Evolutionary conservation across 2,329 filamentous ascomycete genomes (phyloP).

Genomic region (Fusarium oligoseptatum): DNA sequence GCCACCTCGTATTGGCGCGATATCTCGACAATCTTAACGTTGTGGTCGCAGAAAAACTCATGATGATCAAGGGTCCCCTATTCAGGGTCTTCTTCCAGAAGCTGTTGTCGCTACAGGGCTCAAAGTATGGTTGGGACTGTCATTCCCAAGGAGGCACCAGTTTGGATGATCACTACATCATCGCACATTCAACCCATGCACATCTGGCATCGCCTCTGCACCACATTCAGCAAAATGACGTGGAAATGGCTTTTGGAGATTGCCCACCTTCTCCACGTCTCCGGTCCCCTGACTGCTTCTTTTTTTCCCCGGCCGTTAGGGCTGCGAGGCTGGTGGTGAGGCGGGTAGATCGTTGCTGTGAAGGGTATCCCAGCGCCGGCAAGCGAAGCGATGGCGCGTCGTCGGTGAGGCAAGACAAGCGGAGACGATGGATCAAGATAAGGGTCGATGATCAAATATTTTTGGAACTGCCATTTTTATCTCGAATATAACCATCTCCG

Average conservation of each 20-base stretch:
- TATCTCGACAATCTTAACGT: neutral
- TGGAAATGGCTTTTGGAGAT: conserved; percentile 25
- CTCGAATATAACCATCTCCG: conserved; percentile 22
- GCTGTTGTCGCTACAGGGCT: conserved; percentile 31
- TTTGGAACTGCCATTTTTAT: conserved; percentile 41
- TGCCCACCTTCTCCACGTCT: conserved; percentile 32
- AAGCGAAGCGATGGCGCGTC: conserved; percentile 32
- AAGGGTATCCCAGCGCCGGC: conserved; percentile 27
- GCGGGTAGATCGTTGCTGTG: conserved; percentile 37
- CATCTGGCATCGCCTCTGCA: conserved; percentile 27
- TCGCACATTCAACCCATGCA: conserved; percentile 39
- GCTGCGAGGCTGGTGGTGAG: conserved; percentile 30
- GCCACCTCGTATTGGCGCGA: conserved; percentile 15
- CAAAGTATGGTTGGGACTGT: conserved; percentile 29
- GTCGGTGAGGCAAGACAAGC: conserved; percentile 23
- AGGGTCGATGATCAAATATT: conserved; percentile 22
- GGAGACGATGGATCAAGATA: conserved; percentile 18
- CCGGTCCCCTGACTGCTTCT: conserved; percentile 25
- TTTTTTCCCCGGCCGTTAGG: neutral
- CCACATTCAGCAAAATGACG: conserved; percentile 9
- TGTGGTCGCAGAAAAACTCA: neutral
- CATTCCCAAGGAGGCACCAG: conserved; percentile 35
- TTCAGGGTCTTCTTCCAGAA: conserved; percentile 42
- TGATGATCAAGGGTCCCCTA: conserved; percentile 13
- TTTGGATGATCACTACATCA: conserved; percentile 43